Evolutionary conservation across 2,329 filamentous ascomycete species (phyloP).

Genomic region (Scedosporium boydii): DNA sequence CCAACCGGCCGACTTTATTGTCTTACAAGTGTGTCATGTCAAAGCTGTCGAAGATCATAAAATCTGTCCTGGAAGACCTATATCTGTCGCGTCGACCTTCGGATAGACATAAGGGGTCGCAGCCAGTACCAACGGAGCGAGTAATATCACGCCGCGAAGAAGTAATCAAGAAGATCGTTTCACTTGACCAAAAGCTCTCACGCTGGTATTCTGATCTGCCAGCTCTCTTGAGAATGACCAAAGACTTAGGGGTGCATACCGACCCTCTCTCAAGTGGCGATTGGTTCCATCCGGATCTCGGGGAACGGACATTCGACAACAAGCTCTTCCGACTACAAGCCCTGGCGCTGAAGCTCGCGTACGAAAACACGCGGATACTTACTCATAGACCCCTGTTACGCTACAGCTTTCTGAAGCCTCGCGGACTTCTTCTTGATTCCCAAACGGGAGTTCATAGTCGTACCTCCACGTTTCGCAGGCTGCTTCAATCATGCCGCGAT

Average conservation of each 20-base stretch:
- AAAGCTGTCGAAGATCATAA: constrained; percentile 11
- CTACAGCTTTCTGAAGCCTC: constrained; percentile 5
- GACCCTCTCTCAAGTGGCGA: background rate
- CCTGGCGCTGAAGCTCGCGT: constrained; percentile 21
- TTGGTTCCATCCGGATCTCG: background rate
- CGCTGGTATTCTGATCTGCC: background rate
- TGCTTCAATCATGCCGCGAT: constrained; percentile 11
- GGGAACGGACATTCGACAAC: background rate
- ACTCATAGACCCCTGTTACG: constrained; percentile 15
- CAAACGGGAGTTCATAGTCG: background rate
- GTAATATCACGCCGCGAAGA: background rate
- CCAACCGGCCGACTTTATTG: constrained; percentile 8
- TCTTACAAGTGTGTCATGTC: constrained; percentile 16
- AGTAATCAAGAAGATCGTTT: background rate
- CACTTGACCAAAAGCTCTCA: background rate
- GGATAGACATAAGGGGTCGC: background rate
- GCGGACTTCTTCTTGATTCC: background rate
- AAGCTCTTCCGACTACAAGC: constrained; percentile 20
- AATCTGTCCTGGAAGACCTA: constrained; percentile 9
- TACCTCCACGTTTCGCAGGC: constrained; percentile 2
- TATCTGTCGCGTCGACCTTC: constrained; percentile 8
- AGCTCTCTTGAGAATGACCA: background rate
- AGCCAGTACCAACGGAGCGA: background rate
- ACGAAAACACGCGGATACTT: constrained; percentile 22
- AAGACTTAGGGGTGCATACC: background rate